Percentiles rank a stretch among this genome's conserved stretches.
Conservation (phyloP, 768 basidiomycete species). For the Mycena pura region DNA sequence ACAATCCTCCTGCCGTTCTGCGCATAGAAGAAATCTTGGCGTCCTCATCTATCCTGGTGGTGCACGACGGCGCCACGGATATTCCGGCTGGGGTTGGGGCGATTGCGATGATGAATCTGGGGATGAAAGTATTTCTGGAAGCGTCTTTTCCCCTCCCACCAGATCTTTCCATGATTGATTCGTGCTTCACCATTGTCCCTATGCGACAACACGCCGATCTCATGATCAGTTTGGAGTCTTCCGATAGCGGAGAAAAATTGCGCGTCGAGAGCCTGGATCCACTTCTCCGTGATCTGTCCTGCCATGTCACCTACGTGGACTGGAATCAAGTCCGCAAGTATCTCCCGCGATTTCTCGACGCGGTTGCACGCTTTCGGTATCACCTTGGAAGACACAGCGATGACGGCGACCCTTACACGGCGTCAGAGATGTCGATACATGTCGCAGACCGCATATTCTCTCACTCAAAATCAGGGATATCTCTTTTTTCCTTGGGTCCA, state of each 20-base stretch:
- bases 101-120: constrained; percentile 1
- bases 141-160: background rate
- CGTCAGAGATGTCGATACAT: constrained; percentile 2
- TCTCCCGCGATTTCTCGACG: constrained; percentile 1
- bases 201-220: constrained; percentile 6
- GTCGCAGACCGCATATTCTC: constrained; percentile 5
- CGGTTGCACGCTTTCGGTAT: constrained; percentile 9
- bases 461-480: constrained; percentile 1
- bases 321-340: constrained; percentile 5
- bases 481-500: constrained; percentile 5
- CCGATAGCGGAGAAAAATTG: constrained; percentile 9
- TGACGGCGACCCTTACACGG: background rate
- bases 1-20: constrained; percentile 13
- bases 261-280: constrained; percentile 8
- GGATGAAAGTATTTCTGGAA: constrained; percentile 3
- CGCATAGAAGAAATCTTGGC: constrained; percentile 1
- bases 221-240: constrained; percentile 6
- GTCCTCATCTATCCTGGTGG: constrained; percentile 1
- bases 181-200: constrained; percentile 3
- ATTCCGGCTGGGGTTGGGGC: constrained; percentile 2
- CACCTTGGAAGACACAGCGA: constrained; percentile 6
- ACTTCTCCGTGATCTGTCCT: constrained; percentile 4
- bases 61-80: background rate
- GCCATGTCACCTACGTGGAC: constrained; percentile 3
- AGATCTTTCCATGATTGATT: constrained; percentile 6